A percentile compares a stretch with the other conserved stretches of the same genome.
These are phyloP conservation scores for Coniella lustricola DNA, from an alignment of 2,329 filamentous ascomycete species.

Conservation along the genomic window DNA sequence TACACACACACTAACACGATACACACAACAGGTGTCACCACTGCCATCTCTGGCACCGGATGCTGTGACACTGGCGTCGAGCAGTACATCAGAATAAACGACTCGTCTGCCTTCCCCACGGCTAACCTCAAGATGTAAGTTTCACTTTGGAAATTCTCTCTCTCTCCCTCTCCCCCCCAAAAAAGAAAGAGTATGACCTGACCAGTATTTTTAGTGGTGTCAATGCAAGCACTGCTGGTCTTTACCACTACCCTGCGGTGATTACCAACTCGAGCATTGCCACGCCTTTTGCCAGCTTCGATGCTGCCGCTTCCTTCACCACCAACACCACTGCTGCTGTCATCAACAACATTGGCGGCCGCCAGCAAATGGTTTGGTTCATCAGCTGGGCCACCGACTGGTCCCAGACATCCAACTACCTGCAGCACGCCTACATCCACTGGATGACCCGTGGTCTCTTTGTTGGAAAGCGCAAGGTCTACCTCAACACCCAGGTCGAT, in stretches of 20 bases:
- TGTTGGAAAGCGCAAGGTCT: conserved; percentile 47
- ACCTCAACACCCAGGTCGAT: conserved; percentile 52
- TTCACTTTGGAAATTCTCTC: no score
- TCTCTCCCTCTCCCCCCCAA: no score
- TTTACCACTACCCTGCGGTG: conserved; percentile 52
- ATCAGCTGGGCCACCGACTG: conserved; percentile 39
- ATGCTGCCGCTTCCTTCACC: conserved; percentile 32
- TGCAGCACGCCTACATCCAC: conserved; percentile 56
- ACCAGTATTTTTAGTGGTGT: conserved; percentile 31
- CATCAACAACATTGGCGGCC: conserved; percentile 49
- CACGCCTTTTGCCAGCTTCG: conserved; percentile 48
- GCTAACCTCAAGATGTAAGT: conserved; percentile 41
- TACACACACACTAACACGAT: conserved; percentile 7
- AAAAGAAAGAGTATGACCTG: no score
- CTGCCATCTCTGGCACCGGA: conserved; percentile 24
- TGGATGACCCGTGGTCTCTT: conserved; percentile 55
- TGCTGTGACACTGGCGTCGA: conserved; percentile 43
- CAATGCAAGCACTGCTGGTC: conserved; percentile 40
- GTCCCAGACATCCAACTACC: conserved; percentile 44
- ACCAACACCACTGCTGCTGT: conserved; percentile 44
- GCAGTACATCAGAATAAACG: conserved; percentile 47
- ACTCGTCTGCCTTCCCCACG: conserved; percentile 44
- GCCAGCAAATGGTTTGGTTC: conserved; percentile 58
- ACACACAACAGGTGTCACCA: conserved; percentile 17
- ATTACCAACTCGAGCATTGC: conserved; percentile 47